Percentiles rank a stretch among this genome's conserved stretches.
phyloP scores from a whole-genome alignment of 495 filamentous ascomycete species.

The Lophiotrema nucula region DNA sequence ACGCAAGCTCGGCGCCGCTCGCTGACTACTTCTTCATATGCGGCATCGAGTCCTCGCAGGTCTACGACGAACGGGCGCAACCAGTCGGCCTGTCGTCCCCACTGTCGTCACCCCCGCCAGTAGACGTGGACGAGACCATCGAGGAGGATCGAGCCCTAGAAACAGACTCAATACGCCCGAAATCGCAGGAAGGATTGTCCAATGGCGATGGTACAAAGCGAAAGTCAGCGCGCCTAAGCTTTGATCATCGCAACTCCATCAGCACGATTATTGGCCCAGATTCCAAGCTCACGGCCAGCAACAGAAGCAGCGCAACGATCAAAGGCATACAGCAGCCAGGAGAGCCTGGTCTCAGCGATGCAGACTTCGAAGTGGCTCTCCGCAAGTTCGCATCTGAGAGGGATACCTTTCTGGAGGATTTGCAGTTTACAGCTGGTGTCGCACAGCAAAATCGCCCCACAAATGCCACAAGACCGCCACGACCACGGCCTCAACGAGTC shows the following conservation, averaged over 20 bases:
- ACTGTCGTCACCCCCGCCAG: conserved; percentile 41
- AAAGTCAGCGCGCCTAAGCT: conserved; percentile 59
- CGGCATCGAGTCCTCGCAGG: conserved; percentile 71
- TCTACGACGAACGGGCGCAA: conserved; percentile 56
- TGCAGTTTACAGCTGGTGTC: conserved; percentile 84
- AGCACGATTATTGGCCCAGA: conserved; percentile 57
- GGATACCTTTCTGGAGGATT: conserved; percentile 88
- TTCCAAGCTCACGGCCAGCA: conserved; percentile 69
- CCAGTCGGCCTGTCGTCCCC: conserved; percentile 15
- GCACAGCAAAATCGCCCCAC: conserved; percentile 63
- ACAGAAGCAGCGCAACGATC: conserved; percentile 78
- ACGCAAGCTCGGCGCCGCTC: conserved; percentile 67
- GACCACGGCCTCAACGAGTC: conserved; percentile 77
- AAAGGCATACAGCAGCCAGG: conserved; percentile 53
- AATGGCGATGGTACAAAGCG: conserved; percentile 66
- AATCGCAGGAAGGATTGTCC: conserved; percentile 48
- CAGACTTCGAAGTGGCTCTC: conserved; percentile 89
- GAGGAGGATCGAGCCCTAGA: conserved; percentile 65
- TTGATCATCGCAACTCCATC: conserved; percentile 63
- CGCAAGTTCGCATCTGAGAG: conserved; percentile 91
- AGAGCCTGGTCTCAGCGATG: conserved; percentile 52
- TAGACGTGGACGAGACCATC: conserved; percentile 71
- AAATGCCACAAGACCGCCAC: conserved; percentile 64
- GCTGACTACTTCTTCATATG: conserved; percentile 99
- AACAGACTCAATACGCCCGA: conserved; percentile 50